Conservation (phyloP, 441 rosid species). For the Daphne laureola region DNA sequence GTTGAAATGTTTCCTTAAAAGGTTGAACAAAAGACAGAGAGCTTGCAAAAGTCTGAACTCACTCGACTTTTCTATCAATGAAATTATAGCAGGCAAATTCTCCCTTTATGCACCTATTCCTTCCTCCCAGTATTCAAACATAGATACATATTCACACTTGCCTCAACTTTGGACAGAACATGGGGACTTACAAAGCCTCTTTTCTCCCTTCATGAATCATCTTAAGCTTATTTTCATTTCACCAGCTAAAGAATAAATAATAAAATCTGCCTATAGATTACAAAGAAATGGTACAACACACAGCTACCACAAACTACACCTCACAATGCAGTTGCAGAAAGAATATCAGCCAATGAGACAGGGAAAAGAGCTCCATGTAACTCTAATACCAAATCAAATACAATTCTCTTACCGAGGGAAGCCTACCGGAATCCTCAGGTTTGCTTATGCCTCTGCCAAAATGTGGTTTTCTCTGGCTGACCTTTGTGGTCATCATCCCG, state of each 20-base stretch:
- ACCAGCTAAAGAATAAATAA: slow-evolving; percentile 19
- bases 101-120: too few species aligned
- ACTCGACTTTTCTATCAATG: too few species aligned
- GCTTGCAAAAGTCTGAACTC: too few species aligned
- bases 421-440: slow-evolving; percentile 2
- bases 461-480: slow-evolving; percentile 5
- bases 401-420: slow-evolving; percentile 2
- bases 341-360: slow-evolving; percentile 17
- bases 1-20: too few species aligned
- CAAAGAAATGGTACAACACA: slow-evolving; percentile 11
- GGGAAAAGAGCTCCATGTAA: background rate
- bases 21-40: too few species aligned
- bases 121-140: background rate
- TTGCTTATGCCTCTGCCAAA: background rate
- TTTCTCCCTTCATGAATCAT: slow-evolving; percentile 10
- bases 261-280: slow-evolving; percentile 4
- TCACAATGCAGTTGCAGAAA: slow-evolving; percentile 19
- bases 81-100: too few species aligned
- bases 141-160: too few species aligned
- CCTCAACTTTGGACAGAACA: slow-evolving; percentile 2
- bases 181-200: background rate
- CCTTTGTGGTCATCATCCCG: slow-evolving; percentile 3
- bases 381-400: too few species aligned
- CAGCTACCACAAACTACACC: slow-evolving; percentile 19
- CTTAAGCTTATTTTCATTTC: slow-evolving; percentile 12